Evolutionary conservation across 352 stramenopile genomes (phyloP).

Genomic region (Pythium utonaiense): DNA sequence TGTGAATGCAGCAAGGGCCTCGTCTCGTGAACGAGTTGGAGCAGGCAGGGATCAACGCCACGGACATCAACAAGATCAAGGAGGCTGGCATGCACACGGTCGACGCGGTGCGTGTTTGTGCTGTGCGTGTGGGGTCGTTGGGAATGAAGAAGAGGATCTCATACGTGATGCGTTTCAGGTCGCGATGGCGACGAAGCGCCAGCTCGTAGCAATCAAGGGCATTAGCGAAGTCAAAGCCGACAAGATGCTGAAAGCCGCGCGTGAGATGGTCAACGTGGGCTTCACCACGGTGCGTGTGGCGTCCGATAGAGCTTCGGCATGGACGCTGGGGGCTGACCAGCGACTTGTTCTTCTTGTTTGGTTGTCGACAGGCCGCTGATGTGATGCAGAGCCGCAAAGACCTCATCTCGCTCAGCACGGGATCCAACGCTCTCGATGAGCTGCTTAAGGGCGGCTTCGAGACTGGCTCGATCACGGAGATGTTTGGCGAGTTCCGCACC

Average conservation of each 20-base stretch:
- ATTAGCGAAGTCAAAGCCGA: slow-evolving; percentile 99
- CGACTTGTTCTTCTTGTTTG: slow-evolving; percentile 1
- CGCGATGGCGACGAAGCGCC: slow-evolving; percentile 96
- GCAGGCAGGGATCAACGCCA: slow-evolving; percentile 95
- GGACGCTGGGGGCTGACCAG: no score
- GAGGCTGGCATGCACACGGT: slow-evolving; percentile 97
- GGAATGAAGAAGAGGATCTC: background rate
- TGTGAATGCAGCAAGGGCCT: slow-evolving; percentile 54
- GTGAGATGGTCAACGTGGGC: slow-evolving; percentile 97
- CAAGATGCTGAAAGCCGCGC: slow-evolving; percentile 98
- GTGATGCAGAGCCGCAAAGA: slow-evolving; percentile 88
- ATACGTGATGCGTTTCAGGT: slow-evolving; percentile 53
- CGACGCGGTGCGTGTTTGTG: slow-evolving; percentile 92
- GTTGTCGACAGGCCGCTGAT: slow-evolving; percentile 67
- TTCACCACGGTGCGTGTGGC: slow-evolving; percentile 98
- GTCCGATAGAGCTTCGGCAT: no score
- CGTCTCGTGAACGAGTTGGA: slow-evolving; percentile 90
- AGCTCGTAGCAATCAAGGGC: slow-evolving; percentile 97
- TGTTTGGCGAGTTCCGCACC: slow-evolving; percentile 99
- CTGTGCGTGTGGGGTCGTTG: no score
- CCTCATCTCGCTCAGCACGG: slow-evolving; percentile 94
- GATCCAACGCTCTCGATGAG: slow-evolving; percentile 87
- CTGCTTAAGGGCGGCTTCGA: slow-evolving; percentile 95
- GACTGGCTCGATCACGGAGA: slow-evolving; percentile 96
- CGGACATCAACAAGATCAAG: slow-evolving; percentile 98